These are phyloP conservation scores for Sutorius australiensis DNA, from an alignment of 768 basidiomycete genomes.

Conservation along the genomic window DNA sequence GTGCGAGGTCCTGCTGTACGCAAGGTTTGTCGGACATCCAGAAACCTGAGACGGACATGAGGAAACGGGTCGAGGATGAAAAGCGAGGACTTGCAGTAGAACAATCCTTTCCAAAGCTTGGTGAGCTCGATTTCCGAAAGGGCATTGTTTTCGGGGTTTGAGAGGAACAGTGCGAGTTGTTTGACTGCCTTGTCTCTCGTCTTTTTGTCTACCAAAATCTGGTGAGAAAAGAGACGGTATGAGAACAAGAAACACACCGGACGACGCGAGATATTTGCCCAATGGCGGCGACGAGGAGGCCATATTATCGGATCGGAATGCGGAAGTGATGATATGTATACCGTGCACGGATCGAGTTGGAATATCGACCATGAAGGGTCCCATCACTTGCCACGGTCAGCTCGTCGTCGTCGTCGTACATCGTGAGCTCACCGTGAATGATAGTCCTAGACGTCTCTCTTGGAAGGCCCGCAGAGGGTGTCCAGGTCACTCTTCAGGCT, in stretches of 20 bases:
- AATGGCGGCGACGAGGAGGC: conserved; percentile 51
- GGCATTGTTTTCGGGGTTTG: conserved; percentile 52
- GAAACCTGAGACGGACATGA: conserved; percentile 57
- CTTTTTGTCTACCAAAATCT: conserved; percentile 65
- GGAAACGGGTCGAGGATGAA: background rate
- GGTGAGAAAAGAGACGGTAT: background rate
- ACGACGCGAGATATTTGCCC: conserved; percentile 89
- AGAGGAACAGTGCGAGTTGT: conserved; percentile 74
- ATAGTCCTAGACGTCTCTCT: conserved; percentile 82
- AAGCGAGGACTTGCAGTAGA: conserved; percentile 67
- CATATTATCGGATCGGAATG: conserved; percentile 31
- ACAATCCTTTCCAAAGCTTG: conserved; percentile 96
- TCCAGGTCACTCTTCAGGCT: conserved; percentile 60
- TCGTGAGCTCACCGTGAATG: background rate
- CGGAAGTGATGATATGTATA: conserved; percentile 9
- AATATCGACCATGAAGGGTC: conserved; percentile 48
- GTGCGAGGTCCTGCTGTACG: conserved; percentile 88
- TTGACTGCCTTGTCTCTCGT: conserved; percentile 89
- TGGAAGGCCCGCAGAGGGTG: conserved; percentile 75
- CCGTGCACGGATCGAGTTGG: too few relatives aligned
- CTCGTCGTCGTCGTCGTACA: background rate
- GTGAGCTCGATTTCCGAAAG: conserved; percentile 75
- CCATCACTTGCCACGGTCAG: conserved; percentile 89
- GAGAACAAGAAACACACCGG: conserved; percentile 49
- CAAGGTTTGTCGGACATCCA: conserved; percentile 99